phyloP scores from a whole-genome alignment of 441 rosid genomes.

The Populus hybrid region DNA sequence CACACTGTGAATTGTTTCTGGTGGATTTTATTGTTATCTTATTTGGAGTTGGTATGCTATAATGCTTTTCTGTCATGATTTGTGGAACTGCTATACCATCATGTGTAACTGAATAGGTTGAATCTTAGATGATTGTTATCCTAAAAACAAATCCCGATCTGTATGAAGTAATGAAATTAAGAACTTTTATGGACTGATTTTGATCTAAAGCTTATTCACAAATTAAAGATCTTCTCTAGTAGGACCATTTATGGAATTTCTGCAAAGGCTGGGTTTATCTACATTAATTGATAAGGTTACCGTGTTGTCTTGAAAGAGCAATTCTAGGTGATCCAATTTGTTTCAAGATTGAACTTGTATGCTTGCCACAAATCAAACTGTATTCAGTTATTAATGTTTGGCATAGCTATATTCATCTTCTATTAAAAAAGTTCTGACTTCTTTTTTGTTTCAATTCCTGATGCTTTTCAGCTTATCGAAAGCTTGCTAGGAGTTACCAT shows the following conservation, averaged over 20 bases:
- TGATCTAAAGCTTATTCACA: background rate
- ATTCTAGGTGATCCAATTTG: background rate
- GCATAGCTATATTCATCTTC: background rate
- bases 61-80: background rate
- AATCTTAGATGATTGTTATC: background rate
- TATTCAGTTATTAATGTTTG: background rate
- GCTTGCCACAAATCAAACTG: background rate
- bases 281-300: background rate
- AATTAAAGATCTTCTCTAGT: background rate
- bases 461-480: slow-evolving; percentile 72
- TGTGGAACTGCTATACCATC: background rate
- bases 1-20: background rate
- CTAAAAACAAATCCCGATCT: background rate
- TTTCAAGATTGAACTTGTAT: background rate
- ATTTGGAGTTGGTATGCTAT: background rate
- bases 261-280: background rate
- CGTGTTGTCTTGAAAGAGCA: background rate
- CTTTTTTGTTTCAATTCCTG: slow-evolving; percentile 14
- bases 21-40: background rate
- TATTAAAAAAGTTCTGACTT: background rate
- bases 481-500: slow-evolving; percentile 89
- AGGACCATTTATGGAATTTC: background rate
- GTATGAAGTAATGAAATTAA: background rate
- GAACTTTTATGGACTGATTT: background rate
- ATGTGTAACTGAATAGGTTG: background rate